Evolutionary conservation across 257 asterid genomes (phyloP).

Genomic region (Nicotiana undulata): DNA sequence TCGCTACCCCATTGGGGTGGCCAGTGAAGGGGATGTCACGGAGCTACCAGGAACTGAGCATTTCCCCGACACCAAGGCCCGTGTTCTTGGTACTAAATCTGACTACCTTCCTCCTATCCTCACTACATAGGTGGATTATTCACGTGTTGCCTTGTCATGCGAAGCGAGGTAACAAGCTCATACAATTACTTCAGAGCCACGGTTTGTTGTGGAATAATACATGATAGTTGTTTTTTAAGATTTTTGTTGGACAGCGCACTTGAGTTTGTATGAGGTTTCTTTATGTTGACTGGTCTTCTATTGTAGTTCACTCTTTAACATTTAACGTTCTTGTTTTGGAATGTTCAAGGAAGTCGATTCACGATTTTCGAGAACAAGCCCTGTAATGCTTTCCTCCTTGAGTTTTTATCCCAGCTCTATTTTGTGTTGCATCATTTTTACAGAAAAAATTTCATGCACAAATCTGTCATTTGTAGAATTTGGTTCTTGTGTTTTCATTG

Average conservation of each 20-base stretch:
- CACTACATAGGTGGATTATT: conserved; percentile 35
- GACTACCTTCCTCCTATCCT: conserved; percentile 79
- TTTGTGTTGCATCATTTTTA: neutral
- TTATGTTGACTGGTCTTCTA: neutral
- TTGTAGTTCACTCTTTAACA: neutral
- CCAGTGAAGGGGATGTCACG: conserved; percentile 45
- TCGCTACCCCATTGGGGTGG: conserved; percentile 54
- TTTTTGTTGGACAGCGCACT: neutral
- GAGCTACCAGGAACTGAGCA: conserved; percentile 63
- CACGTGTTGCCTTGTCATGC: neutral
- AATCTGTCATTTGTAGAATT: neutral
- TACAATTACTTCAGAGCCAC: neutral
- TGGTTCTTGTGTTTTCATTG: too few relatives aligned
- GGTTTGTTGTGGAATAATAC: conserved; percentile 8
- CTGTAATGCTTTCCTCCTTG: neutral
- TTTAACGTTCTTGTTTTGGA: neutral
- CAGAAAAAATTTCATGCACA: neutral
- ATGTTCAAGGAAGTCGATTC: neutral
- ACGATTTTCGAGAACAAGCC: neutral
- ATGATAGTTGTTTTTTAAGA: neutral
- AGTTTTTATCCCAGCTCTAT: neutral
- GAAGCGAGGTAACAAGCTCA: neutral
- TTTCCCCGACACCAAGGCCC: conserved; percentile 75
- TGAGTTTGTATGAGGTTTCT: conserved; percentile 2
- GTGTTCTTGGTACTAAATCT: conserved; percentile 53